Evolutionary conservation across 257 asterid genomes (phyloP).

Genomic region (Salvia miltiorrhiza): DNA sequence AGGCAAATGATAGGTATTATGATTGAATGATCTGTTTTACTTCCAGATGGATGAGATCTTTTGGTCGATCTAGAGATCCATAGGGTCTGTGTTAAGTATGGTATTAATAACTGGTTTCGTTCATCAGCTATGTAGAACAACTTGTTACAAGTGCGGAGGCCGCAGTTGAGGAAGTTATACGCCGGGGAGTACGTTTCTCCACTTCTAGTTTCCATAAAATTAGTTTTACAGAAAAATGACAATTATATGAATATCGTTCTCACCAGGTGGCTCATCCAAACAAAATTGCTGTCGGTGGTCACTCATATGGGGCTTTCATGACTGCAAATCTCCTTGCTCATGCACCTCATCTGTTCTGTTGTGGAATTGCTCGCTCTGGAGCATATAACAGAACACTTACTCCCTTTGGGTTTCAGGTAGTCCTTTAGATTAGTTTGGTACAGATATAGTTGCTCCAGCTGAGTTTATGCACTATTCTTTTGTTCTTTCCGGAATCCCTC

Average conservation of each 20-base stretch:
- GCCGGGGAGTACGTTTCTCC: slow-evolving; percentile 77
- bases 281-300: slow-evolving; percentile 95
- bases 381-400: slow-evolving; percentile 98
- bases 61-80: background rate
- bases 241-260: slow-evolving; percentile 18
- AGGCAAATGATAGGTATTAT: slow-evolving; percentile 94
- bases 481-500: background rate
- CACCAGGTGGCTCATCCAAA: slow-evolving; percentile 89
- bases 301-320: slow-evolving; percentile 99
- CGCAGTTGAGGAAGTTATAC: slow-evolving; percentile 90
- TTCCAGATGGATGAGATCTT: background rate
- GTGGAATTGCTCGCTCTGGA: slow-evolving; percentile 98
- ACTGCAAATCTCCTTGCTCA: slow-evolving; percentile 97
- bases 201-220: background rate
- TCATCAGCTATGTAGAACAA: slow-evolving; percentile 83
- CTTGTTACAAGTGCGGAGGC: slow-evolving; percentile 98
- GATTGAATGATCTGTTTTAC: background rate
- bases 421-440: slow-evolving; percentile 10
- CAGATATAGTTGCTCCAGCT: background rate
- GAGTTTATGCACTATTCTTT: background rate
- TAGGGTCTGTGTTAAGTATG: background rate
- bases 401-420: slow-evolving; percentile 99
- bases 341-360: slow-evolving; percentile 92
- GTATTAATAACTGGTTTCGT: slow-evolving; percentile 18
- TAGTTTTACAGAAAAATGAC: background rate